Evolutionary conservation across 306 rosid species (phyloP), one percentile per base, ranked within the genome.

Genomic region (Abrus precatorius): DNA sequence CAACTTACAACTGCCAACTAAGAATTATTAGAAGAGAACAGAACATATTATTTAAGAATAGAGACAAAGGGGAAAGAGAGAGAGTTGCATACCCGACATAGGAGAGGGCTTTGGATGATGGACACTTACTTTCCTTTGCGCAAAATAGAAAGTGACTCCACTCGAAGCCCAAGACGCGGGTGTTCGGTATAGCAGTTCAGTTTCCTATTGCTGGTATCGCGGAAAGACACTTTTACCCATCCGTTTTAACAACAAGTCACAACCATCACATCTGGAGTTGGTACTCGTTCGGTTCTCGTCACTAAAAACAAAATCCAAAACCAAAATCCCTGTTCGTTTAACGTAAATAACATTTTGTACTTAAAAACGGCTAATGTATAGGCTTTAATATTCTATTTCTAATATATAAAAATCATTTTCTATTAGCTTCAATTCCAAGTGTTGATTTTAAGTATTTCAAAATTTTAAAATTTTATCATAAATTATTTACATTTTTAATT

Each of bases 101-200:
- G 78, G 63, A 45, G 63, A 72, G 69, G 29, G 43, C 34, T 47
- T 52, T 48, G 36, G 59, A 66, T 36, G 52, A 8, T 29, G n/a
- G 30, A 28, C 62, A 63, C 66, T 20, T 20, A 38, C 43, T 69
- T 68, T 32, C 56, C 62, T 40, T 20, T 9, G 66, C 5, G 38
- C 7, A 66, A 40, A 20, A 4, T 40, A 41, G 69, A 45, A 69
- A 43, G 20, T 43, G 78, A 67, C 28, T 20, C 71, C n/a, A 20
- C 20, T 20, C 20, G n/a, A 84, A 62, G 54, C 79, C 81, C 47
- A 20, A 69, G 43, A 80, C 34, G 57, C 50, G 57, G 36, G 57
- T 34, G 64, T 85, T 73, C 67, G 67, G 80, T 82, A 82, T 52
- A 52, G 65, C 20, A 30, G 30, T 63, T 56, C 68, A 7, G 47